Conservation (phyloP, 1,284 basidiomycete species). For the Ustilago nuda region DNA sequence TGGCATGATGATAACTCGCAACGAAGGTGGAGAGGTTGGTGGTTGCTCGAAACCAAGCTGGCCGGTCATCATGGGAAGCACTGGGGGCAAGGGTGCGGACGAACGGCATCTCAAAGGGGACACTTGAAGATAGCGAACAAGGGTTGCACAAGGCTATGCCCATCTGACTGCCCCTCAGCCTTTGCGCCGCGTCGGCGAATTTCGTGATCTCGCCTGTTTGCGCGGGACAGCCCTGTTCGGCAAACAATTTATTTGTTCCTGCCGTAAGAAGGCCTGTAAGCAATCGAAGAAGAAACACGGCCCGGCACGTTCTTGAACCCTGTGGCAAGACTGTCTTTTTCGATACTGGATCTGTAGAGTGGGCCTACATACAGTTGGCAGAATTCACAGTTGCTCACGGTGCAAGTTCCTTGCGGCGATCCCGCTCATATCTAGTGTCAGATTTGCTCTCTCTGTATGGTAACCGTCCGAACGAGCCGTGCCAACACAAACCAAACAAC, state of each 20-base stretch:
- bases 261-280: background rate
- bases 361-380: no score
- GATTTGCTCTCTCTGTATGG: no score
- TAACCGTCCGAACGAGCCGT: no score
- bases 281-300: background rate
- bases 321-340: background rate
- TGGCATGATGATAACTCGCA: background rate
- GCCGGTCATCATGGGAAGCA: background rate
- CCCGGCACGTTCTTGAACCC: background rate
- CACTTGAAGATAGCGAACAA: slow-evolving; percentile 17
- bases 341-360: background rate
- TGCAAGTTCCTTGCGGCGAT: no score
- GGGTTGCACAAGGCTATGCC: slow-evolving; percentile 1
- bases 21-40: background rate
- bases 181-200: background rate
- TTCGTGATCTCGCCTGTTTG: background rate
- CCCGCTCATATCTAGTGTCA: no score
- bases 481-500: no score
- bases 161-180: background rate
- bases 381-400: no score
- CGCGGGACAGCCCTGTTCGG: background rate
- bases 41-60: background rate
- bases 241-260: background rate
- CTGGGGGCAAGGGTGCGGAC: background rate
- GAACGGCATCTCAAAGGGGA: slow-evolving; percentile 19